Base-by-base conservation (phyloP, 352 stramenopile species). In the Phytophthora quininea region DNA sequence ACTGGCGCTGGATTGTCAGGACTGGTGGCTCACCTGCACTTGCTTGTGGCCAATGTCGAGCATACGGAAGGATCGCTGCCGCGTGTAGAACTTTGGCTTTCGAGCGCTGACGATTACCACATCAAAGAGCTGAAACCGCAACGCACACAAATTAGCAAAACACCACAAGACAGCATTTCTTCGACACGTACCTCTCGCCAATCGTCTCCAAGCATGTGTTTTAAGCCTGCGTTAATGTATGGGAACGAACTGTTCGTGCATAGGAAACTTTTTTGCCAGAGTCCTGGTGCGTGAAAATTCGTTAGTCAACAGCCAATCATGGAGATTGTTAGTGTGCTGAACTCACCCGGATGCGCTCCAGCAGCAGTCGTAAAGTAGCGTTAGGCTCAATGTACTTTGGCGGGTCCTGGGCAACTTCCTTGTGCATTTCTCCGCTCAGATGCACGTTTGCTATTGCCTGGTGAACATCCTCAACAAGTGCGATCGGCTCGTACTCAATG, bases 21-120 rank as follows among this genome's bases (percentile, higher is more conserved):
- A 19, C 38, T 10, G 45, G 33, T 10, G 49, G 4, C 30, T 42
- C 46, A 86, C 79, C 72, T 90, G 76, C 4, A 91, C 83, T 83
- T 90, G 80, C 55, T 88, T 82, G 55, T 77, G 71, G 2, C 84
- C 74, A 3, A 79, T 74, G 48, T 92, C 85, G 3, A 94, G 64
- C 59, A 88, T 70, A 5, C 90, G 86, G 65, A 97, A 97, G 0
- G 84, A 82, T 40, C 87, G 85, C 7, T 86, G 73, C 0, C 81
- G 83, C 4, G 92, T 98, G 71, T 98, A 98, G 64, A 98, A 98
- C 29, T 88, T 85, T 1, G 95, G 92, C 56, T 98, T 98, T 38
- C 92, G 86, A 8, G 95, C 92, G 40, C 82, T 94, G 1, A 91
- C 86, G 43, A 97, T 90, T 12, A 98, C 90, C 59, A 93, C 84